Base-by-base conservation (phyloP, 2,329 filamentous ascomycete species). In the Calonectria pseudoreteaudii region DNA sequence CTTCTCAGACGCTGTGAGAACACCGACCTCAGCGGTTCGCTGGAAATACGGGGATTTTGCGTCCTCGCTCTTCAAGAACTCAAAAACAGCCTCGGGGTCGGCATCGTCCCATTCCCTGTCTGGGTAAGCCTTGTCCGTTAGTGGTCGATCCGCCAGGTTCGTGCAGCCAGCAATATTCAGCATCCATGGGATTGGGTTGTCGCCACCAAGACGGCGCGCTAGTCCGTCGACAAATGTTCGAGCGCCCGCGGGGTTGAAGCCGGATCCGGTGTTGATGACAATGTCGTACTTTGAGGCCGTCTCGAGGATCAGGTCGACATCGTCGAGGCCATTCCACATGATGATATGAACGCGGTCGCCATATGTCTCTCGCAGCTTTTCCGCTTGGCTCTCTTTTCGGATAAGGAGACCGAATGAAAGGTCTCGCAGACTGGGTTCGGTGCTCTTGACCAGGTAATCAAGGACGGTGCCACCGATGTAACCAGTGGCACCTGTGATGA, bases 381-480 rank as follows among this genome's bases (percentile, higher is more conserved):
- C 26, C 18, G 66, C 66, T 5, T 28, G 53, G 13, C 50, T 41
- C 26, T 49, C 56, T 8, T 50, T 58, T 47, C 66, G 71, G 18
- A 73, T 44, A 4, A 73, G 26, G 4, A 69, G 56, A 18, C 67
- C 71, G 11, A 73, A 47, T 20, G 66, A 56, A 23, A 69, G 47
- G 20, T 56, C 26, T 41, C 38, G 62, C 7, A 69, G 30, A 10
- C 44, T 62, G 41, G 34, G 36, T 4, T 66, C 58, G 30, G 67
- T 38, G 30, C 41, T 38, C 41, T 66, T 65, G 44, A 66, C n/a
- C 14, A 73, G 14, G 28, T 73, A 49, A 30, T 73, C 56, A 28
- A 73, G 71, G 16, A 73, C 38, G n/a, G 71, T 69, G 31, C 66
- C 71, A 13, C 71, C 71, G n/a, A 73, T 66, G 20, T 73, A 73